Conservation (phyloP, 352 stramenopile species). For the Pythium phragmitis region DNA sequence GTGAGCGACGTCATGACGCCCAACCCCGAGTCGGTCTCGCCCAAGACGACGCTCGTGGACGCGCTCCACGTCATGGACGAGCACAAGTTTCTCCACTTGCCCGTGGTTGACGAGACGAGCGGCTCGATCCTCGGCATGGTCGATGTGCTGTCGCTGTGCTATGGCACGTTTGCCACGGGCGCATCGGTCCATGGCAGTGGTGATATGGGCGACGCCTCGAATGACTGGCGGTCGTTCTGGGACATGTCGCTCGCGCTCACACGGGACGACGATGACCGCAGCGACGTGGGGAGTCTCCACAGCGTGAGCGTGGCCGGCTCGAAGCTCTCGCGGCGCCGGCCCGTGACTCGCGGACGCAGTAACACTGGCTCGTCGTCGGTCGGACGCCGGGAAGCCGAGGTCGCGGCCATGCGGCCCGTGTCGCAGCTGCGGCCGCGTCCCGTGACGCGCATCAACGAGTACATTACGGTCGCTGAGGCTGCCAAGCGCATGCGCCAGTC, state of each 20-base stretch:
- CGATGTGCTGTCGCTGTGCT: slow-evolving; percentile 87
- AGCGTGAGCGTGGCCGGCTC: slow-evolving; percentile 64
- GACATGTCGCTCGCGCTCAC: slow-evolving; percentile 84
- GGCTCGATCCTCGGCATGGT: slow-evolving; percentile 81
- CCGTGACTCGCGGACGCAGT: slow-evolving; percentile 33
- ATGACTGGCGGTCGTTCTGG: slow-evolving; percentile 88
- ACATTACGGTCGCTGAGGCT: slow-evolving; percentile 83
- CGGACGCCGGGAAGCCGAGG: slow-evolving; percentile 53
- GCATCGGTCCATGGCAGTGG: slow-evolving; percentile 33
- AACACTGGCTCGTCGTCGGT: slow-evolving; percentile 45
- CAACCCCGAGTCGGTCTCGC: slow-evolving; percentile 92
- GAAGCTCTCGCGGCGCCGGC: slow-evolving; percentile 34
- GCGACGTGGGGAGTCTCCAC: slow-evolving; percentile 47
- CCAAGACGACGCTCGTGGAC: slow-evolving; percentile 93
- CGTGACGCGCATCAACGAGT: slow-evolving; percentile 85
- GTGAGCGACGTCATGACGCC: slow-evolving; percentile 96
- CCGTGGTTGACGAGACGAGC: slow-evolving; percentile 89
- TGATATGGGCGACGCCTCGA: slow-evolving; percentile 48
- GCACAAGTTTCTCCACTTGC: slow-evolving; percentile 96
- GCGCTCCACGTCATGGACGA: slow-evolving; percentile 98
- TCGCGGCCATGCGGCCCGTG: slow-evolving; percentile 61
- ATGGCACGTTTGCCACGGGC: slow-evolving; percentile 82
- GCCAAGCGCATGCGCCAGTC: slow-evolving; percentile 80
- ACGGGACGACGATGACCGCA: slow-evolving; percentile 70
- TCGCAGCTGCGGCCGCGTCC: slow-evolving; percentile 77